Evolutionary conservation across 768 basidiomycete species (phyloP), one percentile per base, ranked within the genome.

Genomic region (Podaxis sp.): DNA sequence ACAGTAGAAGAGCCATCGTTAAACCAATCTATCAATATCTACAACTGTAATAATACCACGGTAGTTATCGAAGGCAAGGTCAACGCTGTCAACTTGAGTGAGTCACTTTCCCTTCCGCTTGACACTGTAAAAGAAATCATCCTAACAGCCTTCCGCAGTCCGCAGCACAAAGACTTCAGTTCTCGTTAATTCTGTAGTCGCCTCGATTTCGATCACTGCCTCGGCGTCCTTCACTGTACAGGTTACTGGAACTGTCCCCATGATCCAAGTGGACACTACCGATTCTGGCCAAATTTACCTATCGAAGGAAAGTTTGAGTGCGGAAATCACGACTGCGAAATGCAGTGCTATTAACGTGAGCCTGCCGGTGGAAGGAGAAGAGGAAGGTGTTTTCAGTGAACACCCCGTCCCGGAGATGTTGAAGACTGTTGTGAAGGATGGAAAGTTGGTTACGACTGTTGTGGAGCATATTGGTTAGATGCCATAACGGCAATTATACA

Each of bases 271-370:
- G 20, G 97, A 99, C 75, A 89, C 90, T 15, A 96, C 95, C 13
- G 97, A 99, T 75, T 93, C 91, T 6, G 97, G 97, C 4, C 93
- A 95, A 73, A 87, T 99, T 66, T 99, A 92, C 77, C 84, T 99
- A 41, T 95, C 93, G 24, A 90, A 88, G 71, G 87, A 84, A 12
- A 90, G 89, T 67, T 80, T 98, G 56, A 67, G 59, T 28, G 83
- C 87, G 10, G 95, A 98, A 77, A 90, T 99, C 68, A 93, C 92
- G 30, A 96, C 95, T 0, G 90, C 94, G 56, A 98, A 99, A 76
- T 96, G 93, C 75, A 94, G 91, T 69, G 82, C 87, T 36, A 91
- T 99, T 75, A 99, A 99, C 76, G 81, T 99, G 66, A 92, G 86
- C 67, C 71, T 98, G 22, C 95, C 95, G 0, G 87, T 90, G 1